Evolutionary conservation across 78 protist species (phyloP).

Genomic region (Dictyostelium capitatum): DNA sequence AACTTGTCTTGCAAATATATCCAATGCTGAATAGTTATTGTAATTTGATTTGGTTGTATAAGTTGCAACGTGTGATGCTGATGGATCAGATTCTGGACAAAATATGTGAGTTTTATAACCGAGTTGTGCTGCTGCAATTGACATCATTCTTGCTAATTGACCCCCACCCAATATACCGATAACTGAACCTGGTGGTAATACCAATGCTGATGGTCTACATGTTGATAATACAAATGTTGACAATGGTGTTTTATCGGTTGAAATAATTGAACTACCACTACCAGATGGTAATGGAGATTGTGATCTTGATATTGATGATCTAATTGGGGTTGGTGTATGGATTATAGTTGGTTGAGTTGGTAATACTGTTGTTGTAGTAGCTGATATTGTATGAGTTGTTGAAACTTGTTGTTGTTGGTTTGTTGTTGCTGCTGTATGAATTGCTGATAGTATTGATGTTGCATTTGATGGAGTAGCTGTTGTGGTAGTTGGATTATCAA

Average conservation of each 20-base stretch:
- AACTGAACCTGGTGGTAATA: constrained; percentile 67
- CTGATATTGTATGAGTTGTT: neutral
- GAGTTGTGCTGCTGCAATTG: constrained; percentile 78
- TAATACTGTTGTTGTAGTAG: neutral
- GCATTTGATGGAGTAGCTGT: constrained; percentile 8
- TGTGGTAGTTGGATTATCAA: constrained; percentile 32
- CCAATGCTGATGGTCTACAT: constrained; percentile 50
- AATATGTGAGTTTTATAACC: constrained; percentile 81
- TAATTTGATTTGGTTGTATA: constrained; percentile 64
- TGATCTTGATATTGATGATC: constrained; percentile 32
- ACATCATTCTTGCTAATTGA: constrained; percentile 84
- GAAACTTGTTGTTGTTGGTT: neutral
- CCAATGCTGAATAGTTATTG: constrained; percentile 56
- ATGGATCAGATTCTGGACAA: constrained; percentile 75
- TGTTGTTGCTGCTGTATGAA: neutral
- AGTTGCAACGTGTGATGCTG: constrained; percentile 80
- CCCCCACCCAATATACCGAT: constrained; percentile 88
- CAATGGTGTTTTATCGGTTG: constrained; percentile 42
- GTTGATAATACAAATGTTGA: constrained; percentile 66
- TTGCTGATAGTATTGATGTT: constrained; percentile 26
- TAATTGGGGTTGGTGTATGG: constrained; percentile 9
- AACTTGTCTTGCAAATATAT: constrained; percentile 65
- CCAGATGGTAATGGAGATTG: constrained; percentile 66
- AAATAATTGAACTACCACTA: neutral
- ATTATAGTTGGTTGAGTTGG: constrained; percentile 4